A percentile compares a stretch with the other conserved stretches of the same genome.
Conservation (phyloP, 1,284 basidiomycete species). For the Boletellus deceptivus region DNA sequence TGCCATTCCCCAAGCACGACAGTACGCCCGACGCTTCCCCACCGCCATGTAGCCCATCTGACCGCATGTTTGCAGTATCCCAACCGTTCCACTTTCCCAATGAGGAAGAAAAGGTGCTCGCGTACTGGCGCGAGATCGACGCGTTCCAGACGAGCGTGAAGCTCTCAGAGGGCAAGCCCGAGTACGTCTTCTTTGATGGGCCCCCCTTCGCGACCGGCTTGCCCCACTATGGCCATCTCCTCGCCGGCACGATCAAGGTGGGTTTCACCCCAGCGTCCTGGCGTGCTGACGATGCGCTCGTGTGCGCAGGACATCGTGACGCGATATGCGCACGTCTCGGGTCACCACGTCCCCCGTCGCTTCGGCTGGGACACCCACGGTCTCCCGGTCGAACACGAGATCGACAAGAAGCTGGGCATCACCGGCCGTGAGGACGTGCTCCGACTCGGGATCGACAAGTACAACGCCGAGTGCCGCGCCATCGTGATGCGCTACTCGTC, state of each 20-base stretch:
- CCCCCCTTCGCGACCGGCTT: constrained; percentile 97
- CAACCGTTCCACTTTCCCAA: constrained; percentile 84
- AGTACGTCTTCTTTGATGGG: constrained; percentile 96
- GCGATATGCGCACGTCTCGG: constrained; percentile 91
- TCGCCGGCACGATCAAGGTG: constrained; percentile 95
- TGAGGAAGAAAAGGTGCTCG: constrained; percentile 91
- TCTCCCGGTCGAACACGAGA: constrained; percentile 98
- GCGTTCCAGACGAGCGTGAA: constrained; percentile 95
- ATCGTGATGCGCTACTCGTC: constrained; percentile 98
- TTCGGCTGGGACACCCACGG: constrained; percentile 99
- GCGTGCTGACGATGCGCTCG: neutral
- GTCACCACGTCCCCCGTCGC: constrained; percentile 90
- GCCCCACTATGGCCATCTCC: constrained; percentile 93
- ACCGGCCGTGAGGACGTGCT: constrained; percentile 93
- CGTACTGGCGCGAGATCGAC: constrained; percentile 96
- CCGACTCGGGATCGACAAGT: constrained; percentile 94
- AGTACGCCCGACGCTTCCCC: constrained; percentile 16
- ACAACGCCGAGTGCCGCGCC: constrained; percentile 95
- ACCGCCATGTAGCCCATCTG: constrained; percentile 7
- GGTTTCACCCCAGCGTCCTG: too few species aligned
- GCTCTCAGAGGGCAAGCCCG: constrained; percentile 85
- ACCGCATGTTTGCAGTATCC: constrained; percentile 47
- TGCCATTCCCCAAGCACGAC: constrained; percentile 35
- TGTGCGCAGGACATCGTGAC: constrained; percentile 86
- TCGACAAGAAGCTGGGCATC: constrained; percentile 96